These are phyloP conservation scores for Rhizopogon vesiculosus DNA, from an alignment of 768 basidiomycete species.

Conservation along the genomic window DNA sequence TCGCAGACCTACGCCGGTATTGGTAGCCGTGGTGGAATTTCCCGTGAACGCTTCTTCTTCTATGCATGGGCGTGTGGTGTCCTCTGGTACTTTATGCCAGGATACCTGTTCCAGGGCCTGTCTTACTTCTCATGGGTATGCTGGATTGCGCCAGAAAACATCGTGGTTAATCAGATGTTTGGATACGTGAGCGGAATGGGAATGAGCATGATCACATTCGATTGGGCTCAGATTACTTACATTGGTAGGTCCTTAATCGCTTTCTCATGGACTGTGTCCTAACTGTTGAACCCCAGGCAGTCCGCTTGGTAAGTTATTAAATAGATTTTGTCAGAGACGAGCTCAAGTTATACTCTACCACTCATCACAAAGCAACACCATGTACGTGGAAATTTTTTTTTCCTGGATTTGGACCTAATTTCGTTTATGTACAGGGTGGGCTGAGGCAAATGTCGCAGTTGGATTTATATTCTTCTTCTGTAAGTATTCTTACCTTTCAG, in stretches of 20 bases:
- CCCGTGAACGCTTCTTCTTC: constrained; percentile 49
- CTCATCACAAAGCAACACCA: not conserved
- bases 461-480: constrained; percentile 72
- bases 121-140: constrained; percentile 57
- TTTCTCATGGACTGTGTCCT: not conserved
- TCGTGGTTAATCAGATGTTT: constrained; percentile 71
- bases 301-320: constrained; percentile 52
- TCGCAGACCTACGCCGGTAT: constrained; percentile 43
- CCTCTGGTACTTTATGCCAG: constrained; percentile 59
- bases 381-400: not conserved
- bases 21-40: constrained; percentile 40
- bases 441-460: constrained; percentile 60
- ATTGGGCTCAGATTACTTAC: constrained; percentile 66
- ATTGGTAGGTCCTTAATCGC: constrained; percentile 11
- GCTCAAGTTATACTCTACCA: not conserved
- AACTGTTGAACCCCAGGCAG: constrained; percentile 12
- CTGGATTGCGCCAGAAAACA: constrained; percentile 70
- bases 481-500: constrained; percentile 32
- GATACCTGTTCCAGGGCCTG: constrained; percentile 66
- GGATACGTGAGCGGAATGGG: constrained; percentile 52
- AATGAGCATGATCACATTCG: constrained; percentile 76
- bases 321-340: not conserved
- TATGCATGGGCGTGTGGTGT: constrained; percentile 30
- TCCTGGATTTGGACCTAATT: not conserved
- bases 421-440: constrained; percentile 52